These are phyloP conservation scores for Naematelia aurantialba DNA, from an alignment of 768 basidiomycete species.

Conservation along the genomic window DNA sequence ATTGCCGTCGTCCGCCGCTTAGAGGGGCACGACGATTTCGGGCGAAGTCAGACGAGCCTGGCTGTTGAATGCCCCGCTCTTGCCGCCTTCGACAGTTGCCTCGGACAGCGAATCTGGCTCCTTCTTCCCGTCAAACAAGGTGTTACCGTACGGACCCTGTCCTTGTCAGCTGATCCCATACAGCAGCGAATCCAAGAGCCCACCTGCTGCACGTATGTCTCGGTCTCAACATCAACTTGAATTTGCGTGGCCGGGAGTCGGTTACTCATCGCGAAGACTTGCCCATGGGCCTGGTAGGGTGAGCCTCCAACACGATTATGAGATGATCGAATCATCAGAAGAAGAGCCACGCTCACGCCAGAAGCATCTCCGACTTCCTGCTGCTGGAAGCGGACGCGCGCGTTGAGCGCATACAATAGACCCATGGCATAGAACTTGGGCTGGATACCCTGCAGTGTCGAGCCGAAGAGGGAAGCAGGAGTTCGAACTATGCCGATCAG, in stretches of 20 bases:
- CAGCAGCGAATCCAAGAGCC: background rate
- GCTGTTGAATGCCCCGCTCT: slow-evolving; percentile 8
- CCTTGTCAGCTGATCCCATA: background rate
- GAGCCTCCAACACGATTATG: background rate
- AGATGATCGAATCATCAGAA: background rate
- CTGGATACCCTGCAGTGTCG: slow-evolving; percentile 20
- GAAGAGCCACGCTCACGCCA: slow-evolving; percentile 9
- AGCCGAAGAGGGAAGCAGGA: slow-evolving; percentile 20
- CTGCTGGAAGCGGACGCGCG: slow-evolving; percentile 14
- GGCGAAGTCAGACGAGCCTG: slow-evolving; percentile 11
- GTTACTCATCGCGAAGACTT: slow-evolving; percentile 18
- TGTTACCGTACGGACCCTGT: background rate
- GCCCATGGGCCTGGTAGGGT: slow-evolving; percentile 3
- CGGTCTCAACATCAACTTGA: slow-evolving; percentile 22
- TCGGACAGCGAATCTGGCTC: background rate
- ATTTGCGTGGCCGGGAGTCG: slow-evolving; percentile 20
- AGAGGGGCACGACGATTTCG: too few relatives aligned
- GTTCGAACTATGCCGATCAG: slow-evolving; percentile 11
- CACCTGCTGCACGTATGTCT: slow-evolving; percentile 22
- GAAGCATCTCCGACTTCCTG: background rate
- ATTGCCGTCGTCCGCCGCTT: too few relatives aligned
- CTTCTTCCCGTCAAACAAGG: background rate
- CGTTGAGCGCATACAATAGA: slow-evolving; percentile 23
- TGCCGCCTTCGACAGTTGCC: slow-evolving; percentile 3
- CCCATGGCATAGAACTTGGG: slow-evolving; percentile 23